Base-by-base conservation (phyloP, 1,284 basidiomycete species). In the Malassezia sp. region DNA sequence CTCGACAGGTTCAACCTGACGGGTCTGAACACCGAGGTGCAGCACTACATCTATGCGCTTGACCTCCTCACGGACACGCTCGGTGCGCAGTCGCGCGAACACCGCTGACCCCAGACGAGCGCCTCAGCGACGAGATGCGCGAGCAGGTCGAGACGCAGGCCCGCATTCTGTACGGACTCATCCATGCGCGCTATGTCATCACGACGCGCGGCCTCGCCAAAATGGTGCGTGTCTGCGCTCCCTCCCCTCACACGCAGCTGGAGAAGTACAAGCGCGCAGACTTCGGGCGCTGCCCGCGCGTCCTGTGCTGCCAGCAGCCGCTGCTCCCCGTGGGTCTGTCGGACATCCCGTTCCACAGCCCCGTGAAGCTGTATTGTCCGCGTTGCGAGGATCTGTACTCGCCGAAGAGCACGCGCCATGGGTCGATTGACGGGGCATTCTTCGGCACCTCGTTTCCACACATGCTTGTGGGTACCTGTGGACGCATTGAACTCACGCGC, bases 1-100 rank as follows among this genome's bases (percentile, higher is more conserved):
- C 78, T 96, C 39, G 91, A 97, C 74, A 79, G 91, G 36, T 96
- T 97, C 80, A 97, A 96, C 73, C 77, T 97, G 45, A 97, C 91
- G 0, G 91, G 93, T 2, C 77, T 96, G 52, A 96, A 96, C 73
- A 85, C 85, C 56, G 91, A 97, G 72, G 88, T 96, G 6, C 80
- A 88, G 55, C 87, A 95, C 73, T 97, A 96, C 65, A 75, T 83
- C 2, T 83, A 93, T 62, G 91, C 91, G 0, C 75, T 97, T 42
- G 91, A 97, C 71, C 77, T 96, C 48, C 95, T 97, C 57, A 96
- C 90, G 4, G 66, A 69, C 51, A 61, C 66, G 23, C 46, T 67
- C n/a, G 52, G 52, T 53, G 29, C 30, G 50, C 9, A 11, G 5
- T 22, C 12, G 7, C 11, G 30, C 38, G 23, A 7, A 39, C 23